A percentile compares a stretch with the other conserved stretches of the same genome.
Conservation (phyloP, 768 basidiomycete species). For the Cyclocybe aegerita region DNA sequence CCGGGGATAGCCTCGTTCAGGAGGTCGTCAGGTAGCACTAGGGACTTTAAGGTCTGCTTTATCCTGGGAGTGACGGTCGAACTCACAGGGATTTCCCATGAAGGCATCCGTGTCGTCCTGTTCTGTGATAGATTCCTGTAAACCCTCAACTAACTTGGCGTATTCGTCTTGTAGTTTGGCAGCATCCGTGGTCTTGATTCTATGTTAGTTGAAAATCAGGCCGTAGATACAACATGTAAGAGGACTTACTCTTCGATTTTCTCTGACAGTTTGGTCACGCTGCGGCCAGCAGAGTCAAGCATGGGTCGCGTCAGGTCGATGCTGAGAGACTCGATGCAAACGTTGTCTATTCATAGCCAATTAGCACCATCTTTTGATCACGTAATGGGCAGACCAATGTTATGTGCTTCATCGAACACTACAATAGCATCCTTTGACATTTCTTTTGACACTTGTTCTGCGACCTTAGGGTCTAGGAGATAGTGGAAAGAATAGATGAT, state of each 20-base stretch:
- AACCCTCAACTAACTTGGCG: slow-evolving; percentile 88
- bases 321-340: slow-evolving; percentile 97
- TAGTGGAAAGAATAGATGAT: slow-evolving; percentile 99
- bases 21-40: slow-evolving; percentile 92
- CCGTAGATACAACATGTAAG: neutral
- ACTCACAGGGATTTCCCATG: slow-evolving; percentile 84
- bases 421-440: slow-evolving; percentile 97
- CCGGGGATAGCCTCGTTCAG: slow-evolving; percentile 95
- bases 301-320: slow-evolving; percentile 97
- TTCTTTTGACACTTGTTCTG: slow-evolving; percentile 98
- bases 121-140: slow-evolving; percentile 73
- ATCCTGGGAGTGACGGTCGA: neutral
- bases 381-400: slow-evolving; percentile 71
- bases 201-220: slow-evolving; percentile 27
- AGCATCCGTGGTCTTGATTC: slow-evolving; percentile 93
- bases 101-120: slow-evolving; percentile 71
- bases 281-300: slow-evolving; percentile 91
- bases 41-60: neutral
- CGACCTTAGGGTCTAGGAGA: slow-evolving; percentile 96
- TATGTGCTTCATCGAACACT: slow-evolving; percentile 99
- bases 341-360: slow-evolving; percentile 69
- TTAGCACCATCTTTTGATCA: neutral
- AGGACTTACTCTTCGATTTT: slow-evolving; percentile 88
- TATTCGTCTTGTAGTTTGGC: slow-evolving; percentile 96
- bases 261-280: slow-evolving; percentile 81